Evolutionary conservation across 805 yeast genomes (phyloP).

Genomic region (Torulaspora franciscae): DNA sequence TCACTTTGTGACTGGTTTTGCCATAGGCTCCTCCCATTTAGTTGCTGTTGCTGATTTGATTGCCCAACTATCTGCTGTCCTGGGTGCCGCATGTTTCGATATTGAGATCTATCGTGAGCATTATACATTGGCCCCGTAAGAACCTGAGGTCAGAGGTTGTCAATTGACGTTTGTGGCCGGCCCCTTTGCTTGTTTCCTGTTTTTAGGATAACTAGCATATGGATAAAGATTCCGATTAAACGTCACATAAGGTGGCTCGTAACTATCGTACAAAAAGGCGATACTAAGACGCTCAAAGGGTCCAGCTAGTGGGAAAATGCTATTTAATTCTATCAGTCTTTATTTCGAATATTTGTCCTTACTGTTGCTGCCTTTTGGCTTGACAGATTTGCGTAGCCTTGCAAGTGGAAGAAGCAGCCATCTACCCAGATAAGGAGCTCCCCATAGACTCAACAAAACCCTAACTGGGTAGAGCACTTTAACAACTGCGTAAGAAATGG

Average conservation of each 20-base stretch:
- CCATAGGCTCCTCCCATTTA: constrained; percentile 19
- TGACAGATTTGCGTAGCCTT: constrained; percentile 11
- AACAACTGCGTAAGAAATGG: constrained; percentile 66
- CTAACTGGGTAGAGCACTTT: constrained; percentile 42
- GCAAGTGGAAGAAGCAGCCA: constrained; percentile 21
- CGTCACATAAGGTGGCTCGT: neutral
- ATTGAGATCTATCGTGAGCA: constrained; percentile 11
- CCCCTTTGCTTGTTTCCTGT: neutral
- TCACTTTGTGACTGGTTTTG: constrained; percentile 15
- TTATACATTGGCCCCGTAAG: constrained; percentile 10
- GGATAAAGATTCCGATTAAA: neutral
- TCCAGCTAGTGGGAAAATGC: neutral
- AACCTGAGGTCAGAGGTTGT: neutral
- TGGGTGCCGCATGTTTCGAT: constrained; percentile 13
- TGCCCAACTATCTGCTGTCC: constrained; percentile 13
- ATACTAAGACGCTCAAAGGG: neutral
- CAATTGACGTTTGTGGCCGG: neutral
- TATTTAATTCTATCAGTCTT: neutral
- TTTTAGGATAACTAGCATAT: neutral
- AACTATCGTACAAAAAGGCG: neutral
- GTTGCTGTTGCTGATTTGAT: constrained; percentile 12
- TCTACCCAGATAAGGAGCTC: constrained; percentile 33
- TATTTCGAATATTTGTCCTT: neutral
- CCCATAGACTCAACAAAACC: constrained; percentile 33
- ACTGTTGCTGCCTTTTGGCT: neutral